These are phyloP conservation scores for Pythium myriotylum DNA, from an alignment of 352 stramenopile species.

Conservation along the genomic window DNA sequence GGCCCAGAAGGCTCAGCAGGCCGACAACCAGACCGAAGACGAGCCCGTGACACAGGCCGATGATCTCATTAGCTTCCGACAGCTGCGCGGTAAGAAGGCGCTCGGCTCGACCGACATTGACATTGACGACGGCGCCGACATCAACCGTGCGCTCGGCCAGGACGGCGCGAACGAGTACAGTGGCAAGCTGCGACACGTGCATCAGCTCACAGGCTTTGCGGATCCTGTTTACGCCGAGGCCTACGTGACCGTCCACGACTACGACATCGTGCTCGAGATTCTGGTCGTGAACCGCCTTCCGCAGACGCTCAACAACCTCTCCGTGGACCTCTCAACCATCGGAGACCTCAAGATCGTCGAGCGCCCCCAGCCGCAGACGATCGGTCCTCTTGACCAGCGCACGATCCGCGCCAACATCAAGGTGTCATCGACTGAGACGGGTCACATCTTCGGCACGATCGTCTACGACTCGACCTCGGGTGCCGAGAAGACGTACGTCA, in stretches of 20 bases:
- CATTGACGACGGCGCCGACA: constrained; percentile 97
- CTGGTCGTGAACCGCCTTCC: constrained; percentile 99
- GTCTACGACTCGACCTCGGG: constrained; percentile 97
- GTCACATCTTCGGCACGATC: constrained; percentile 99
- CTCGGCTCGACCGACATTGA: constrained; percentile 95
- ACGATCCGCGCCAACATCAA: constrained; percentile 99
- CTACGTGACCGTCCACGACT: constrained; percentile 99
- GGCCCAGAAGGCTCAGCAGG: constrained; percentile 69
- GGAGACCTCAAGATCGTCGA: constrained; percentile 99
- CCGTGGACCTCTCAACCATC: constrained; percentile 98
- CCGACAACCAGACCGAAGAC: constrained; percentile 57
- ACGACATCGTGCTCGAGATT: constrained; percentile 99
- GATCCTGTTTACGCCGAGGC: constrained; percentile 99
- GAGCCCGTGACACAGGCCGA: constrained; percentile 85
- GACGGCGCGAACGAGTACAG: constrained; percentile 86
- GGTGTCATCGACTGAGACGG: constrained; percentile 99
- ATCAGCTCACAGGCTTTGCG: constrained; percentile 99
- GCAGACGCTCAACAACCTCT: constrained; percentile 98
- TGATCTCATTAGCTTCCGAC: constrained; percentile 98
- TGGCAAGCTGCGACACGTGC: constrained; percentile 95
- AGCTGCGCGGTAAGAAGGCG: constrained; percentile 93
- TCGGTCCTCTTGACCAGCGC: constrained; percentile 96
- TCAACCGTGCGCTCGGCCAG: constrained; percentile 94
- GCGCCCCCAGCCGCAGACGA: constrained; percentile 96
- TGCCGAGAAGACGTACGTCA: constrained; percentile 98